phyloP scores from a whole-genome alignment of 176 grass and related monocot genomes.

The Leersia perrieri region DNA sequence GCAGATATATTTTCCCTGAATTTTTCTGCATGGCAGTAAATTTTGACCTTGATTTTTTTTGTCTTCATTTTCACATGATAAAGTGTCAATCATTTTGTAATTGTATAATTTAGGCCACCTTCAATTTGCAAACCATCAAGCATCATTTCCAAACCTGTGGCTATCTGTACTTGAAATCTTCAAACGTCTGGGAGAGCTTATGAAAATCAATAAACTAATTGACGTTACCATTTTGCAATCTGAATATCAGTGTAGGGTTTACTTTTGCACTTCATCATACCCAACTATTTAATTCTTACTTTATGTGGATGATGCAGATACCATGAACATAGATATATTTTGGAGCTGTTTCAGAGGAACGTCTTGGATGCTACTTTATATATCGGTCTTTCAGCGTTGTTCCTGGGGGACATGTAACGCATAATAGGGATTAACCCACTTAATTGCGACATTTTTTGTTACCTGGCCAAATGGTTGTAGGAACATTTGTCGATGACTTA shows the following conservation, averaged over 20 bases:
- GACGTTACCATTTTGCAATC: background rate
- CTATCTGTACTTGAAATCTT: background rate
- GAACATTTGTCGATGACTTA: background rate
- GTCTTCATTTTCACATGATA: background rate
- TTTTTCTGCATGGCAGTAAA: background rate
- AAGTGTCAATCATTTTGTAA: background rate
- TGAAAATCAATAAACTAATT: background rate
- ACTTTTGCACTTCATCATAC: background rate
- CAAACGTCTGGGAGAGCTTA: background rate
- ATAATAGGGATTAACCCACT: conserved; percentile 7
- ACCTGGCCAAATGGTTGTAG: conserved; percentile 18
- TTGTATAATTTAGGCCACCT: background rate
- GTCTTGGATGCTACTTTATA: background rate
- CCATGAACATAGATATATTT: background rate
- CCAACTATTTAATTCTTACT: background rate
- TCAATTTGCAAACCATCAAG: background rate
- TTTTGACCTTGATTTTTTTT: background rate
- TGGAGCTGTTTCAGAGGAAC: conserved; percentile 5
- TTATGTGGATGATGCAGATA: conserved; percentile 32
- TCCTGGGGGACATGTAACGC: background rate
- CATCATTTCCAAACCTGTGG: background rate
- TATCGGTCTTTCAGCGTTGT: background rate
- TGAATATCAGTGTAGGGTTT: background rate
- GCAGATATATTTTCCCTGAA: background rate
- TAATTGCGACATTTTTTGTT: background rate